Conservation (phyloP, 2,329 filamentous ascomycete species). For the Trichophyton verrucosum region DNA sequence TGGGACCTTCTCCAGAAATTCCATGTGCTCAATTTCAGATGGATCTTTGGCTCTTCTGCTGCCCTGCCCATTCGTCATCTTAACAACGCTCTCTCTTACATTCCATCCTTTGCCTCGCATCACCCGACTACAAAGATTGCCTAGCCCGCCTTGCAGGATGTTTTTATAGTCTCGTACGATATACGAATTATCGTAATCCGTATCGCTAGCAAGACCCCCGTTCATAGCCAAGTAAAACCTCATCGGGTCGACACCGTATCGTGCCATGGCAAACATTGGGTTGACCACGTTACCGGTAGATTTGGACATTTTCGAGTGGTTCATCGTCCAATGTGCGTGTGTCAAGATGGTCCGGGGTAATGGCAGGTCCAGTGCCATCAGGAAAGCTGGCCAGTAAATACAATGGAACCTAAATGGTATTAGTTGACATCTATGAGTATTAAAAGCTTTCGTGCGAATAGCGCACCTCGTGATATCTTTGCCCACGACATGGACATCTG, state of each 20-base stretch:
- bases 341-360: slow-evolving; percentile 68
- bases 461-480: slow-evolving; percentile 75
- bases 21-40: slow-evolving; percentile 26
- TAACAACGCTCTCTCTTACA: slow-evolving; percentile 46
- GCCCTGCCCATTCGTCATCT: slow-evolving; percentile 14
- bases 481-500: slow-evolving; percentile 81
- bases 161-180: slow-evolving; percentile 71
- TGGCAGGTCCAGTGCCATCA: slow-evolving; percentile 74
- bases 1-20: slow-evolving; percentile 32
- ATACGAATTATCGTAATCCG: slow-evolving; percentile 69
- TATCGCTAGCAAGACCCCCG: slow-evolving; percentile 63
- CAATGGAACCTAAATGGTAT: slow-evolving; percentile 58
- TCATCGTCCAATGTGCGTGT: slow-evolving; percentile 93
- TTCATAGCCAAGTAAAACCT: slow-evolving; percentile 79
- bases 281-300: slow-evolving; percentile 91
- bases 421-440: background rate
- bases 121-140: slow-evolving; percentile 66
- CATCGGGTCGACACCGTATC: slow-evolving; percentile 77
- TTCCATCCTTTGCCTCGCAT: slow-evolving; percentile 58
- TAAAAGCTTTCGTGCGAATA: background rate
- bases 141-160: slow-evolving; percentile 61
- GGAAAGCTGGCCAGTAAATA: slow-evolving; percentile 94
- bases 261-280: slow-evolving; percentile 78
- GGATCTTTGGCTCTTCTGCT: slow-evolving; percentile 5
- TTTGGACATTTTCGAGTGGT: slow-evolving; percentile 89